Evolutionary conservation across 2,329 filamentous ascomycete species (phyloP).

Genomic region (Xylaria sp.): DNA sequence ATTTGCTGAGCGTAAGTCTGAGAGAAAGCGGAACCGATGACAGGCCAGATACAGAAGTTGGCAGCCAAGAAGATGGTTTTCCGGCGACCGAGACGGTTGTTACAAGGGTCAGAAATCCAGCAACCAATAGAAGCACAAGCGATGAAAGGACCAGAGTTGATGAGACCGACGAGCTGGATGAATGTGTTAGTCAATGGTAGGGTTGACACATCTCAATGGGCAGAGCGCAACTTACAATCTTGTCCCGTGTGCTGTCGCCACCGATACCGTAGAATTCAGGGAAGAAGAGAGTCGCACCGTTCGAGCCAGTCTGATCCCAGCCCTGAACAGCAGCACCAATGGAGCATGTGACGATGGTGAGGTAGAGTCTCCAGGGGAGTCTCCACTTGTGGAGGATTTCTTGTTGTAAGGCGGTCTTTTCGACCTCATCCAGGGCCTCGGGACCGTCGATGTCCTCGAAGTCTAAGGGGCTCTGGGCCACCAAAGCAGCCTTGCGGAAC

Average conservation of each 20-base stretch:
- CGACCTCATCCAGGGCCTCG: constrained; percentile 53
- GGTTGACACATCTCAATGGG: constrained; percentile 9
- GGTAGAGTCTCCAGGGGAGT: constrained; percentile 56
- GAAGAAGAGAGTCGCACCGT: constrained; percentile 59
- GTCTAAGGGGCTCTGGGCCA: constrained; percentile 62
- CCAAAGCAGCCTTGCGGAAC: constrained; percentile 64
- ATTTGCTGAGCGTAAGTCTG: constrained; percentile 69
- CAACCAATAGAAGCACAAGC: constrained; percentile 47
- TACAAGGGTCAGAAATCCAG: constrained; percentile 56
- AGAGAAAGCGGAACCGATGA: constrained; percentile 66
- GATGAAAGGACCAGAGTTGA: constrained; percentile 47
- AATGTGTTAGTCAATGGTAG: constrained; percentile 14
- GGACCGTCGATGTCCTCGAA: constrained; percentile 56
- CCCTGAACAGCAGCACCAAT: constrained; percentile 66
- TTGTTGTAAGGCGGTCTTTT: constrained; percentile 54
- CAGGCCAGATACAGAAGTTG: constrained; percentile 63
- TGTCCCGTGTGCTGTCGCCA: constrained; percentile 20
- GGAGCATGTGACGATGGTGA: constrained; percentile 63
- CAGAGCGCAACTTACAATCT: constrained; percentile 26
- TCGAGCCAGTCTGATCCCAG: constrained; percentile 62
- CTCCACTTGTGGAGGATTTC: constrained; percentile 65
- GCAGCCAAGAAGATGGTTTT: constrained; percentile 66
- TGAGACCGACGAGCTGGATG: constrained; percentile 47
- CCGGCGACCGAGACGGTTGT: constrained; percentile 58
- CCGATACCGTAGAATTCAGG: constrained; percentile 49